Base-by-base conservation (phyloP, 805 yeast species). In the Candida andamanensis region DNA sequence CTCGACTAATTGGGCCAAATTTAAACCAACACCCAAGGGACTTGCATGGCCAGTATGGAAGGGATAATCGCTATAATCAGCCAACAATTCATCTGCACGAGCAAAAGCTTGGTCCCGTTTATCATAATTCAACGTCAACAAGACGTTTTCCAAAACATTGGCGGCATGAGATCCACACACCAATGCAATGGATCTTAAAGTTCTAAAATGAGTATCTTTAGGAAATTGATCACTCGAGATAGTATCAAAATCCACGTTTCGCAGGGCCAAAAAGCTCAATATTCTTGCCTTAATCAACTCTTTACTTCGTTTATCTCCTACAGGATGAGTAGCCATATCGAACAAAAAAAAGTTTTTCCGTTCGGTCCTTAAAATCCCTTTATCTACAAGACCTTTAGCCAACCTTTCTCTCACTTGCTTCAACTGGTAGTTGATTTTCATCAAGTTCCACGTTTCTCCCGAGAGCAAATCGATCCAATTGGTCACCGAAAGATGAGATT, bases 281-380 rank as follows among this genome's bases (percentile, higher is more conserved):
- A 86, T 76, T 47, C 97, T 74, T 37, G 77, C 70, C 35, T 79
- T 78, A 35, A 92, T 73, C 34, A 79, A 78, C 45, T 85, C 95
- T 60, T 92, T 92, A 30, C 95, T 79, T 42, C 77, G 65, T 26
- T 81, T 72, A 58, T 92, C 98, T 19, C 89, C 81, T 10, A 92
- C 76, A 6, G 98, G 98, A 59, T 94, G 98, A 6, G 98, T 92
- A 18, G 98, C 95, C 97, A 92, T 92, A 58, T 92, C 98, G 49
- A 92, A 92, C 33, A 92, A 66, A 50, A 92, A 77, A 55, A 92
- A 92, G 63, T 86, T 92, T 56, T 89, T 86, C 58, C 95, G 78
- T 60, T 92, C 98, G 6, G 98, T 92, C 63, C 96, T 80, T 50
- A 94, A 72, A 28, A 92, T 80, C 15, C 98, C 97, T 63, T 92